Percentiles rank a stretch among this genome's conserved stretches.
Evolutionary conservation across 2,329 filamentous ascomycete species (phyloP).

Genomic region (Aspergillus sp.): DNA sequence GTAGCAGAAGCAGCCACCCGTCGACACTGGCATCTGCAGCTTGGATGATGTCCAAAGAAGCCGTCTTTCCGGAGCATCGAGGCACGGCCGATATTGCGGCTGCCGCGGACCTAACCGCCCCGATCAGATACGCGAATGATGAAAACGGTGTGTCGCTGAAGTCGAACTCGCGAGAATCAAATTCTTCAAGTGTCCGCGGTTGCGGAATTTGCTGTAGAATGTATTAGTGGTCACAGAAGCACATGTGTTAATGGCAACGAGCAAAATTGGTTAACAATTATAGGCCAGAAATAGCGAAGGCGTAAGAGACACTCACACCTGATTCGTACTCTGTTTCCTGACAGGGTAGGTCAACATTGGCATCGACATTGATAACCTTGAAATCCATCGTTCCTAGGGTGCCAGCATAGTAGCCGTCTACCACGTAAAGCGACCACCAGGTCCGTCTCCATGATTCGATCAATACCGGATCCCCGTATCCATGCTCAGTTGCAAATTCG

Average conservation of each 20-base stretch:
- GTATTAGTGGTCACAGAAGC: neutral
- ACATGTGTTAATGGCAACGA: neutral
- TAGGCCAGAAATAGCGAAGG: neutral
- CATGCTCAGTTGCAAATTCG: neutral
- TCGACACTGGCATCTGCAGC: conserved; percentile 37
- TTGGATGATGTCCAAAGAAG: conserved; percentile 49
- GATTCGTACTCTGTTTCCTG: conserved; percentile 10
- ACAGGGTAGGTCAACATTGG: conserved; percentile 27
- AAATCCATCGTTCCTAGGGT: conserved; percentile 33
- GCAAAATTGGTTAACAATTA: no score
- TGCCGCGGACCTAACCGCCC: neutral
- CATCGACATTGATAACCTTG: conserved; percentile 20
- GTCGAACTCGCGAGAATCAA: conserved; percentile 31
- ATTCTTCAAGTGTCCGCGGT: conserved; percentile 27
- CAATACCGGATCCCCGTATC: conserved; percentile 7
- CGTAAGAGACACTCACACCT: neutral
- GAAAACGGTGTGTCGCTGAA: conserved; percentile 24
- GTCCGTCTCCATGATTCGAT: conserved; percentile 47
- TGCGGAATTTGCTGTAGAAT: conserved; percentile 23
- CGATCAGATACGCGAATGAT: conserved; percentile 29
- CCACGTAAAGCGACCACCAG: conserved; percentile 55
- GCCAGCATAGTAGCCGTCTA: conserved; percentile 76
- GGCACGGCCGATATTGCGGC: neutral
- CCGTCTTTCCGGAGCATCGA: conserved; percentile 24
- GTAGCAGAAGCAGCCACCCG: conserved; percentile 41